Percentiles rank a stretch among this genome's conserved stretches.
These are phyloP conservation scores for Mucor mucedo DNA, from an alignment of 371 early-diverging fungal genomes.

Conservation along the genomic window DNA sequence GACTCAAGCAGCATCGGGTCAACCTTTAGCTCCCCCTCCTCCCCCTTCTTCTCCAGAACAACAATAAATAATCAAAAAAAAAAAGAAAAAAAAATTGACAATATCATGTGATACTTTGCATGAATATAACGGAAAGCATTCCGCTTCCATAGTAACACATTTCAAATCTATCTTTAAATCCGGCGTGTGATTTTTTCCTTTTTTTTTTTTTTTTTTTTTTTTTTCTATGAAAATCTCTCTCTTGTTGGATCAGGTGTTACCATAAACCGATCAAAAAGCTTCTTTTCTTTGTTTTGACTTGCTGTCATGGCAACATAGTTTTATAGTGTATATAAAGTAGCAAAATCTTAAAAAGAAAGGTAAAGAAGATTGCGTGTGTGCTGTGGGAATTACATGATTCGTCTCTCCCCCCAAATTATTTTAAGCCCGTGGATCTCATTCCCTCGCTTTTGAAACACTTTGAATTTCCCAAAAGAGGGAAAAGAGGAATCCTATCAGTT, in stretches of 20 bases:
- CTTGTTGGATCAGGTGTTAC: constrained; percentile 5
- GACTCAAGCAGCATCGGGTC: constrained; percentile 52
- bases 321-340: not conserved
- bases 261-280: not conserved
- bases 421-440: constrained; percentile 7
- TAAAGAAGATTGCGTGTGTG: not conserved
- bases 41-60: constrained; percentile 18
- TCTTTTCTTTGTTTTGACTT: too few relatives aligned
- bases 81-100: constrained; percentile 7
- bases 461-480: constrained; percentile 19
- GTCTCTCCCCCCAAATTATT: not conserved
- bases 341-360: not conserved
- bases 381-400: constrained; percentile 4
- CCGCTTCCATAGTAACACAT: constrained; percentile 14
- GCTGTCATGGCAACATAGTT: not conserved
- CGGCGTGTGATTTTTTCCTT: constrained; percentile 1
- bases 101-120: constrained; percentile 3
- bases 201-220: too few relatives aligned
- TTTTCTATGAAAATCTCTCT: constrained; percentile 1
- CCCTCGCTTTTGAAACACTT: constrained; percentile 28
- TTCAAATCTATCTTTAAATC: constrained; percentile 6
- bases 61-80: constrained; percentile 9
- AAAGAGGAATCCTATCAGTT: constrained; percentile 29
- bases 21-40: constrained; percentile 29
- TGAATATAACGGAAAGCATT: constrained; percentile 7